Conservation (phyloP, 2,329 filamentous ascomycete genomes). For the Huntiella omanensis region DNA sequence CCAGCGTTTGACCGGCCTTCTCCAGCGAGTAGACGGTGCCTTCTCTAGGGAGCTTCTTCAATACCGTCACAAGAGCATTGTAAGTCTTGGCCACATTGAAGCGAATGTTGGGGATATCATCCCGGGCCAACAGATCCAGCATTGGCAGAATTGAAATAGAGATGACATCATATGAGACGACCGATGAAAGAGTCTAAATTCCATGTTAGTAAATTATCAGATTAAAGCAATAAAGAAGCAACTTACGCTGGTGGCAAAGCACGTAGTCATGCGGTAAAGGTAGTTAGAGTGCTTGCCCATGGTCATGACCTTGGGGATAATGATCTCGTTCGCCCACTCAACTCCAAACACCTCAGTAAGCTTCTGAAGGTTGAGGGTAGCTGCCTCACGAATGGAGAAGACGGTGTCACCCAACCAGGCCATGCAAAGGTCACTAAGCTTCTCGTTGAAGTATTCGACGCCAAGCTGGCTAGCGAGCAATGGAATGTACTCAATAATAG, state of each 20-base stretch:
- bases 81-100: constrained; percentile 99
- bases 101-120: constrained; percentile 96
- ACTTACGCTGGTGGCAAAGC: constrained; percentile 92
- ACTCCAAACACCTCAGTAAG: constrained; percentile 96
- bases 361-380: constrained; percentile 95
- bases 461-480: constrained; percentile 88
- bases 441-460: constrained; percentile 96
- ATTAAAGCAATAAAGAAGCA: not conserved
- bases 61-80: constrained; percentile 68
- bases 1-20: constrained; percentile 46
- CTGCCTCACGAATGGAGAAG: constrained; percentile 94
- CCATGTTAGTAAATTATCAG: constrained; percentile 15
- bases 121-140: constrained; percentile 78
- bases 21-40: constrained; percentile 74
- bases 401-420: constrained; percentile 96
- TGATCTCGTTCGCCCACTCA: constrained; percentile 90
- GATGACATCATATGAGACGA: constrained; percentile 85
- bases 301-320: constrained; percentile 94
- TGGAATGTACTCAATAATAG: constrained; percentile 98
- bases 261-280: constrained; percentile 99
- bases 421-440: constrained; percentile 91
- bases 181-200: constrained; percentile 68
- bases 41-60: constrained; percentile 75
- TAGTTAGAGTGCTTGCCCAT: constrained; percentile 99
- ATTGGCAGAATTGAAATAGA: constrained; percentile 86